These are phyloP conservation scores for Gossypium trilobum DNA, from an alignment of 441 rosid genomes.

Conservation along the genomic window DNA sequence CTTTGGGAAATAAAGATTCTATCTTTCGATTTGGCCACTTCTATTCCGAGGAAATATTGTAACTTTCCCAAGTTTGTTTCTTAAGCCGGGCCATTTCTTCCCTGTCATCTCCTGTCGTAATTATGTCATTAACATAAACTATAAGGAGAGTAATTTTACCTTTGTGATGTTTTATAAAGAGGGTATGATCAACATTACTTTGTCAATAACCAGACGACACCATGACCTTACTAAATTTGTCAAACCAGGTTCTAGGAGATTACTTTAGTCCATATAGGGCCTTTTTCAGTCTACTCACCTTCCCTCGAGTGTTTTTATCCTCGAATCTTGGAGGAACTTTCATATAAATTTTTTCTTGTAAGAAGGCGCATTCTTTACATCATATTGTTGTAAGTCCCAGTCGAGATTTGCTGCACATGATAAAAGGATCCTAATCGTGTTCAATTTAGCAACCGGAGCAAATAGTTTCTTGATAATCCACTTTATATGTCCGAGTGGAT, in stretches of 20 bases:
- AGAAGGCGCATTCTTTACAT: too few species aligned
- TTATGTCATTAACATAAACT: not conserved
- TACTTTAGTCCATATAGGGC: not conserved
- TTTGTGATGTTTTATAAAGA: not conserved
- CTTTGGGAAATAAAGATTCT: not conserved
- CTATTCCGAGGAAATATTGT: not conserved
- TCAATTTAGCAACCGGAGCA: not conserved
- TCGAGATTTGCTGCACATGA: not conserved
- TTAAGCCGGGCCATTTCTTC: not conserved
- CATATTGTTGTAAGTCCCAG: not conserved
- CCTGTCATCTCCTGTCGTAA: not conserved
- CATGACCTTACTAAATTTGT: not conserved
- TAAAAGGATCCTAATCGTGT: not conserved
- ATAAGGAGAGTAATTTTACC: not conserved
- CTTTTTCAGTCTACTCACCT: not conserved
- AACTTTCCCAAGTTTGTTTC: not conserved
- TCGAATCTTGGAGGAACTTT: not conserved
- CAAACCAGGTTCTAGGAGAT: not conserved
- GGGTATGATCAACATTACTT: not conserved
- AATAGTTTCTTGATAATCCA: not conserved
- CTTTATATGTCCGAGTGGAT: not conserved
- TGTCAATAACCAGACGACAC: not conserved
- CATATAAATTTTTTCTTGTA: too few species aligned
- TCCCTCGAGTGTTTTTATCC: not conserved
- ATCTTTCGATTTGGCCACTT: not conserved